Evolutionary conservation across 2,329 filamentous ascomycete genomes (phyloP), one percentile per base, ranked within the genome.

Genomic region (Zasmidium cellare): DNA sequence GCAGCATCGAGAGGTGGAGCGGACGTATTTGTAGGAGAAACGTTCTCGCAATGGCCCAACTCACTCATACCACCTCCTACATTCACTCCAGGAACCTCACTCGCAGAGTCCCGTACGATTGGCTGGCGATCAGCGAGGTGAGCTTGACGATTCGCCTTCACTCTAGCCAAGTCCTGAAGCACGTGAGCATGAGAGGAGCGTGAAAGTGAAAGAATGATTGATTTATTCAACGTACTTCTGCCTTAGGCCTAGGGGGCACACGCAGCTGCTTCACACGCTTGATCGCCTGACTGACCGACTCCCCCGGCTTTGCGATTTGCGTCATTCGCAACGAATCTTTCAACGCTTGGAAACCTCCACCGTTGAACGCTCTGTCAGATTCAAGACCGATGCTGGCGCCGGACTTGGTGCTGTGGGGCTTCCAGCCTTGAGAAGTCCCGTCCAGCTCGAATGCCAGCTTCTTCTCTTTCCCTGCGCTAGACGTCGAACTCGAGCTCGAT

Each of bases 261-360:
- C 52, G 50, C 22, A 65, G 45, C 16, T 45, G 52, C 23, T 59
- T 64, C 2, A 60, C 59, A 46, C 63, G 44, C 22, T 53, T 31
- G n/a, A 60, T 60, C 14, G 63, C 63, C 46, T 63, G 47, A n/a
- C 53, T 46, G 9, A 56, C 56, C 19, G 57, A 59, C 49, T 63
- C 57, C 7, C 61, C 61, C 41, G 48, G 18, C 35, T 57, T 60
- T 18, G 56, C 61, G 46, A 65, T 58, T 23, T 61, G 63, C 16
- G 61, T 65, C 63, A 65, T 65, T 22, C 46, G 50, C 11, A 65
- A 48, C 7, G 63, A 62, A n/a, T 51, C 44, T 41, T 59, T 60
- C 24, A 62, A 18, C 16, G 59, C 28, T 22, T 59, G 31, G 24
- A 54, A n/a, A 41, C 54, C 57, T 5, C 45, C 46, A 25, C 47